Conservation (phyloP, 2,329 filamentous ascomycete genomes). For the Trichoderma hamatum region DNA sequence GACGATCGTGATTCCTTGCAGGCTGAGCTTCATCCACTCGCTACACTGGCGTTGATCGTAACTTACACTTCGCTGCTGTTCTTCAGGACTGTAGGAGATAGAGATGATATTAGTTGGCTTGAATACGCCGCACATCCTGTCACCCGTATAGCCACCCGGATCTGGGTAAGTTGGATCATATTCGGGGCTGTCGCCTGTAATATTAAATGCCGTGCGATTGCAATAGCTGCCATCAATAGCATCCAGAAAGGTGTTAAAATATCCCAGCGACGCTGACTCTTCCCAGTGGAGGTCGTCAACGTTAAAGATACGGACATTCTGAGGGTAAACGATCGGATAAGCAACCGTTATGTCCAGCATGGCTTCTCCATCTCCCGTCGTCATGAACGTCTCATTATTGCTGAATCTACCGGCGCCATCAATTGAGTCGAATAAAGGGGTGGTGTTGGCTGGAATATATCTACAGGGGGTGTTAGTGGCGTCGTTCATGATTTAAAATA, state of each 20-base stretch:
- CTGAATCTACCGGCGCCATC: background rate
- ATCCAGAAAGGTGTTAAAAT: slow-evolving; percentile 46
- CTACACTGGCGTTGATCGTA: slow-evolving; percentile 56
- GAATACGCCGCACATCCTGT: slow-evolving; percentile 48
- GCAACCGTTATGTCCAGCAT: slow-evolving; percentile 54
- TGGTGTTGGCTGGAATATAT: background rate
- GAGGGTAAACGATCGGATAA: slow-evolving; percentile 55
- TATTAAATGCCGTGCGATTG: slow-evolving; percentile 34
- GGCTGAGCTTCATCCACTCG: slow-evolving; percentile 60
- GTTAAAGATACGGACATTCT: slow-evolving; percentile 49
- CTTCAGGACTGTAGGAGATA: slow-evolving; percentile 56
- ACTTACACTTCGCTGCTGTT: slow-evolving; percentile 49
- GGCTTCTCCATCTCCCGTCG: slow-evolving; percentile 40
- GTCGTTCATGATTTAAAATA: background rate
- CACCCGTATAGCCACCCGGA: slow-evolving; percentile 43
- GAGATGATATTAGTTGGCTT: slow-evolving; percentile 55
- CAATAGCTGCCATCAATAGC: slow-evolving; percentile 49
- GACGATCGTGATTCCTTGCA: slow-evolving; percentile 53
- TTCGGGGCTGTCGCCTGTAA: slow-evolving; percentile 39
- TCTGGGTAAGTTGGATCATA: slow-evolving; percentile 31
- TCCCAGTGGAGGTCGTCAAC: slow-evolving; percentile 26
- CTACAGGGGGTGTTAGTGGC: background rate
- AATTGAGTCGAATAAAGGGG: background rate
- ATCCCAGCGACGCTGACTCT: background rate
- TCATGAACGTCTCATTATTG: background rate